Base-by-base conservation (phyloP, 371 early-diverging fungal species). In the Saksenaea oblongispora region DNA sequence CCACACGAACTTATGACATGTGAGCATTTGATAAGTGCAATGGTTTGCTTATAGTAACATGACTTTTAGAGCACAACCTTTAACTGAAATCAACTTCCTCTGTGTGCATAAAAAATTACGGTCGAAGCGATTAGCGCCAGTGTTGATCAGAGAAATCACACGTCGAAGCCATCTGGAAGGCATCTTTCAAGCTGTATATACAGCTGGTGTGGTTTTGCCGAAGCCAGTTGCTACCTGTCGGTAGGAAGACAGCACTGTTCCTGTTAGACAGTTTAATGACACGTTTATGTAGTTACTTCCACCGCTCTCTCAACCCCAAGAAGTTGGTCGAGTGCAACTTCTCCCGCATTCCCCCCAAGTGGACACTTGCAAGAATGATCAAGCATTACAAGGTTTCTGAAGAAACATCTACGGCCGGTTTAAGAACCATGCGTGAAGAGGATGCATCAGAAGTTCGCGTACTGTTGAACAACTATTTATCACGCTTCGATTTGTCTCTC, bases 81-180 rank as follows among this genome's bases (percentile, higher is more conserved):
- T 97, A 78, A 95, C 95, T 9, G 97, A 97, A 66, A 97, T 99
- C 83, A 99, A 99, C 88, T 99, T 98, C 73, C 81, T 99, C 60
- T 99, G 99, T 75, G 84, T 99, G 39, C 95, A 95, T 79, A 97
- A 95, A 83, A 91, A 93, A 70, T 90, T 98, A 47, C 89, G 99
- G 47, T 89, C 90, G 53, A 96, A 97, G 77, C 91, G 98, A 57
- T 81, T 99, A 59, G 95, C 99, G 9, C 99, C 99, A 15, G 87
- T 99, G n/a, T 79, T 99, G 57, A 99, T 99, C 76, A 93, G 93
- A 74, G 99, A 99, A 74, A 89, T 99, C 53, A 99, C 98, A 1
- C 90, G 99, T 51, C 89, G 94, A 37, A 94, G 93, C 39, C 92
- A 99, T 82, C 69, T 93, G 59, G 88, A 89, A 64, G 98, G 97